Evolutionary conservation across 1,284 basidiomycete species (phyloP), one percentile per base, ranked within the genome.

Genomic region (Macrocystidia cucumis): DNA sequence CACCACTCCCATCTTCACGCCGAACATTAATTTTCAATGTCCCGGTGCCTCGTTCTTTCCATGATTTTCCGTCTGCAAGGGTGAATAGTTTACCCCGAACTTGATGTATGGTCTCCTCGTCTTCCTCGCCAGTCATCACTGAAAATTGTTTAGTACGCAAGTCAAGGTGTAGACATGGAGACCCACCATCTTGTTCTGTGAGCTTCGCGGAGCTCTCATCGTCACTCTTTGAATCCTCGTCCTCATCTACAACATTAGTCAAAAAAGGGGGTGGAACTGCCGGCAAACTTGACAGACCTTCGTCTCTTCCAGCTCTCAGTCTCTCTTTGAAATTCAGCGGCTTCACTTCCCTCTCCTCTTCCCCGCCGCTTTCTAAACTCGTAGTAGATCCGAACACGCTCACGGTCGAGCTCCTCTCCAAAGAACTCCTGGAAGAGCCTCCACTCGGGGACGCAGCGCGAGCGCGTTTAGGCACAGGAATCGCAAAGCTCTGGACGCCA

Each of bases 71-170:
- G 40, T 62, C 64, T 46, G 76, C 74, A 48, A 92, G 72, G 11
- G 75, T 62, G 54, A 79, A 95, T 20, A 97, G 63, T 63, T 95
- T 96, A 29, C 84, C 85, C 40, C 92, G 80, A 8, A 84, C 80
- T 60, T 88, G 84, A 56, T 83, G 79, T 28, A 91, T 61, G 1
- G 86, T 91, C 40, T 83, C 74, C 55, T 97, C 92, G 14, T 90
- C 85, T 56, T 97, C 92, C 57, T 97, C 92, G 7, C 92, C 92
- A 0, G 92, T 97, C 28, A 72, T 63, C 20, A 88, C 91, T 93
- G 47, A 16, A 45, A 17, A 31, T 9, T 36, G 23, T 40, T 37
- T 40, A 35, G 32, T 13, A 19, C 40, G 8, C 32, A 34, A 21
- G 25, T 28, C 25, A 14, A 24, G 37, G 39, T 29, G 20, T 13